A percentile compares a stretch with the other conserved stretches of the same genome.
These are phyloP conservation scores for Eimeria praecox DNA, from an alignment of 169 alveolate species.

Conservation along the genomic window DNA sequence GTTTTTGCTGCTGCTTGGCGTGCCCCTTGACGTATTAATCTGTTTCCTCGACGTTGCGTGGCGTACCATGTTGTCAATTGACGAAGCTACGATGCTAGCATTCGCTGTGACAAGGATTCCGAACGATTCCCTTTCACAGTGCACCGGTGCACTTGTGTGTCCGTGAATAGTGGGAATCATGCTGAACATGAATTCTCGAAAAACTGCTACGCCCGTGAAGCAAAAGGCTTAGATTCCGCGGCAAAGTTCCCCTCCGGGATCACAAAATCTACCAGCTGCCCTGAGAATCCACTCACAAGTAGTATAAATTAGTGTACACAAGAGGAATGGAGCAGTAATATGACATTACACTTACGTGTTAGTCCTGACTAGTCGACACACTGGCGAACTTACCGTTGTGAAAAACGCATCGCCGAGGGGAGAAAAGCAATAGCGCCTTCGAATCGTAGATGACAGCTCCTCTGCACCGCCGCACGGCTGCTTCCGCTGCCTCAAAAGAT, in stretches of 20 bases:
- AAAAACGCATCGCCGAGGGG: conserved; percentile 79
- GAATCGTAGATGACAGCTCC: conserved; percentile 71
- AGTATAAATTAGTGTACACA: neutral
- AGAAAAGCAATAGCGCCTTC: conserved; percentile 72
- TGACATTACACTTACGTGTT: neutral
- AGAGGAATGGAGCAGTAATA: no score
- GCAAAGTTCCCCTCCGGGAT: conserved; percentile 71
- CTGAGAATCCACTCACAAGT: conserved; percentile 12
- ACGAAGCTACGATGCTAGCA: conserved; percentile 5
- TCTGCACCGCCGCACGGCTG: conserved; percentile 80
- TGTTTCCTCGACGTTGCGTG: neutral
- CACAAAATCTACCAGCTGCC: conserved; percentile 67
- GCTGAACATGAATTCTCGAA: neutral
- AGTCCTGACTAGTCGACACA: neutral
- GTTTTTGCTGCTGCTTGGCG: conserved; percentile 5
- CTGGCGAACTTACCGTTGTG: conserved; percentile 66
- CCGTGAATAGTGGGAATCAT: neutral
- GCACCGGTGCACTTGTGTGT: conserved; percentile 64
- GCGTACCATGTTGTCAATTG: conserved; percentile 28
- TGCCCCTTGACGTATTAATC: conserved; percentile 8
- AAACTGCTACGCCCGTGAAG: neutral
- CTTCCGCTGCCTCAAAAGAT: conserved; percentile 81
- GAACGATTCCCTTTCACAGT: conserved; percentile 46
- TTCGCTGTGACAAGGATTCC: conserved; percentile 50
- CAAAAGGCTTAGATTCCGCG: conserved; percentile 5